phyloP scores from a whole-genome alignment of 2,329 filamentous ascomycete species.

The Aspergillus tanneri region DNA sequence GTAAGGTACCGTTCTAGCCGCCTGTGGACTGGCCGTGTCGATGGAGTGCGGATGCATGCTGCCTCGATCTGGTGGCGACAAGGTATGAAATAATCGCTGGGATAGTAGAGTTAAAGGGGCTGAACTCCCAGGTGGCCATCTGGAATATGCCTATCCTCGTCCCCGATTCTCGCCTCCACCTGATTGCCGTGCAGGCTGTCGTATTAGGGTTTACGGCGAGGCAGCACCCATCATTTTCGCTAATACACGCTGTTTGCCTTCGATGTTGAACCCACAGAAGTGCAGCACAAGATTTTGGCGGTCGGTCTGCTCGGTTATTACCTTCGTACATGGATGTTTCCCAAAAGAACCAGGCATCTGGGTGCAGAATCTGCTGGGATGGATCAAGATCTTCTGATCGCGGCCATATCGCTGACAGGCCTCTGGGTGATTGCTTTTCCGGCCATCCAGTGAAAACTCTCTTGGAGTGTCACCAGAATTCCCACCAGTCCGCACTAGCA shows the following conservation, averaged over 20 bases:
- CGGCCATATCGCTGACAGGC: slow-evolving; percentile 62
- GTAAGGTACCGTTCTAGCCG: slow-evolving; percentile 61
- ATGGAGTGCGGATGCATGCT: slow-evolving; percentile 71
- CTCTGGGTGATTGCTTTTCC: slow-evolving; percentile 58
- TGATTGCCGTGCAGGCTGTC: slow-evolving; percentile 64
- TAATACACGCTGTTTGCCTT: slow-evolving; percentile 64
- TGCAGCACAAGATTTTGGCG: slow-evolving; percentile 56
- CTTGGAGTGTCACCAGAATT: not conserved
- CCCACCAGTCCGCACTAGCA: slow-evolving; percentile 16
- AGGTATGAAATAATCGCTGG: no score
- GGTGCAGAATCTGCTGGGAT: slow-evolving; percentile 62
- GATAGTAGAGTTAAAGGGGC: no score
- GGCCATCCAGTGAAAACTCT: slow-evolving; percentile 13
- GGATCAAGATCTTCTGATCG: slow-evolving; percentile 62
- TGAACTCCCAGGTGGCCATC: no score
- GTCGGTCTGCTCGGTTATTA: slow-evolving; percentile 57
- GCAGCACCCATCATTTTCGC: slow-evolving; percentile 69
- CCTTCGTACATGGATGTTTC: slow-evolving; percentile 59
- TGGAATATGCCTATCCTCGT: slow-evolving; percentile 65
- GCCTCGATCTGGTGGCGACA: slow-evolving; percentile 65
- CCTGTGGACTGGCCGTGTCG: slow-evolving; percentile 60
- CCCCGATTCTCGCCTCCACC: slow-evolving; percentile 65
- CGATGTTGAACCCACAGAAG: slow-evolving; percentile 51
- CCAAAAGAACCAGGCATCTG: slow-evolving; percentile 58
- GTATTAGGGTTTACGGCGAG: slow-evolving; percentile 67